Conservation (phyloP, 345 rosid species). For the Sisymbrium irio region DNA sequence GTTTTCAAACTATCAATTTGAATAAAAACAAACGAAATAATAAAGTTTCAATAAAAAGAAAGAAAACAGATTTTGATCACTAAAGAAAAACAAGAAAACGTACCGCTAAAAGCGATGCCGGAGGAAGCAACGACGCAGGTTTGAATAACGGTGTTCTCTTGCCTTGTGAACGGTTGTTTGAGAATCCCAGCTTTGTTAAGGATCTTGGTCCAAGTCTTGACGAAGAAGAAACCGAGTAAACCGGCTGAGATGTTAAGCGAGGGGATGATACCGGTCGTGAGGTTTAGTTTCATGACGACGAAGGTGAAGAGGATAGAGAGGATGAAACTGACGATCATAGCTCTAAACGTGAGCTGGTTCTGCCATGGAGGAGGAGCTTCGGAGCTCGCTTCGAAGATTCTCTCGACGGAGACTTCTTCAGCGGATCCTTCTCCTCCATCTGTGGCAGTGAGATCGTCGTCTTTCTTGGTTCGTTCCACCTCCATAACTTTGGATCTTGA, state of each 20-base stretch:
- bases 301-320: conserved; percentile 59
- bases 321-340: conserved; percentile 55
- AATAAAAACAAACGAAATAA: no score
- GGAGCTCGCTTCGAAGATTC: conserved; percentile 38
- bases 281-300: conserved; percentile 70
- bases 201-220: conserved; percentile 68
- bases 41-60: no score
- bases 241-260: conserved; percentile 85
- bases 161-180: conserved; percentile 66
- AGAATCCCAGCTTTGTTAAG: conserved; percentile 41
- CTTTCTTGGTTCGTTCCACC: conserved; percentile 3
- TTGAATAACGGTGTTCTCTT: conserved; percentile 81
- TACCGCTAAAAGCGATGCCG: conserved; percentile 83
- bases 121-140: conserved; percentile 88
- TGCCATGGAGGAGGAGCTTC: conserved; percentile 64
- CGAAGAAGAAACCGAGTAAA: conserved; percentile 63
- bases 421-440: conserved; percentile 24
- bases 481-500: conserved; percentile 32
- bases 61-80: no score
- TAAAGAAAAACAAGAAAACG: background rate
- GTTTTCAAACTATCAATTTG: no score
- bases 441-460: conserved; percentile 16
- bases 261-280: conserved; percentile 75
- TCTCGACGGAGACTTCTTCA: conserved; percentile 44
- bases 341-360: conserved; percentile 61